These are phyloP conservation scores for Chaetomium sp. DNA, from an alignment of 2,329 filamentous ascomycete genomes.

Conservation along the genomic window DNA sequence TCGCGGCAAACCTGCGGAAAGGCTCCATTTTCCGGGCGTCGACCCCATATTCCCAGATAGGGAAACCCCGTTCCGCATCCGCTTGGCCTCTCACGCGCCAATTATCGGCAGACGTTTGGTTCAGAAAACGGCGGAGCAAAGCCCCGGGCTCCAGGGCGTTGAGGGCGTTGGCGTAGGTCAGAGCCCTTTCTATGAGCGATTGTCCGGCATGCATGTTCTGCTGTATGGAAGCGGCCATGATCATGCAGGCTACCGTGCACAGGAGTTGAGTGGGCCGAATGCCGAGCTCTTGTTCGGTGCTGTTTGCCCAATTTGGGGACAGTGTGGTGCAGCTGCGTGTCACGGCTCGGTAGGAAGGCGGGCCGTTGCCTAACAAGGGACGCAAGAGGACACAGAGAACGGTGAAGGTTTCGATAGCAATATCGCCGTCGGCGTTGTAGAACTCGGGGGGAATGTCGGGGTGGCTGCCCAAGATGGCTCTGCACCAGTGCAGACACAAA, in stretches of 20 bases:
- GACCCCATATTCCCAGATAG: neutral
- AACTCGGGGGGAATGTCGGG: neutral
- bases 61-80: neutral
- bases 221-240: conserved; percentile 18
- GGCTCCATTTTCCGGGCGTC: neutral
- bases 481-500: conserved; percentile 22
- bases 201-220: neutral
- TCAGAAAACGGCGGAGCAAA: conserved; percentile 22
- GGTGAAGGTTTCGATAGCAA: conserved; percentile 2
- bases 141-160: neutral
- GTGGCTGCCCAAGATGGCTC: neutral
- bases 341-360: neutral
- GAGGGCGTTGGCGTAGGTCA: conserved; percentile 8
- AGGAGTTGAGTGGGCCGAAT: conserved; percentile 29
- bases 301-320: conserved; percentile 16
- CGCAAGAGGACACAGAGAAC: conserved; percentile 28
- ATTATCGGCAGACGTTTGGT: conserved; percentile 19
- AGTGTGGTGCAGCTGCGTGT: neutral
- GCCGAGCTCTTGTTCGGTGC: conserved; percentile 23
- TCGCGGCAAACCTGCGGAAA: neutral
- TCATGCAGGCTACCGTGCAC: conserved; percentile 25
- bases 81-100: conserved; percentile 4
- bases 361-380: neutral
- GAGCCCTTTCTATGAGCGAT: neutral
- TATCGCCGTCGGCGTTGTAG: neutral